A percentile compares a stretch with the other conserved stretches of the same genome.
phyloP scores from a whole-genome alignment of 352 stramenopile species.

The Pythium angustatum region DNA sequence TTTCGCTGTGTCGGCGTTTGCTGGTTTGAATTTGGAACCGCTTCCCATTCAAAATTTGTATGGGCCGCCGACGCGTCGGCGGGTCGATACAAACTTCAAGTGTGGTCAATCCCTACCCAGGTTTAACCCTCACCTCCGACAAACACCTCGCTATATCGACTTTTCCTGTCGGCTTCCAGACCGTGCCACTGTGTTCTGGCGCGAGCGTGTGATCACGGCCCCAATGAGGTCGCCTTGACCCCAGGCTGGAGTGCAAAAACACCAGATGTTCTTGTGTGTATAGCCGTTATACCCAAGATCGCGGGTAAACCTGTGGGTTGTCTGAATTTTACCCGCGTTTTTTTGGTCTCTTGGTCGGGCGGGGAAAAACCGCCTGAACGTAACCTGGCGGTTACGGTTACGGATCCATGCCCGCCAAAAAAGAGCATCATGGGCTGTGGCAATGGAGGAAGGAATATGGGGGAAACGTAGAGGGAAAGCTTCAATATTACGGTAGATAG shows the following conservation, averaged over 20 bases:
- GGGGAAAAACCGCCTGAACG: too few relatives aligned
- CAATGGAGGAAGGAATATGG: too few relatives aligned
- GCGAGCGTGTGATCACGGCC: too few relatives aligned
- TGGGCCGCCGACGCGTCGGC: background rate
- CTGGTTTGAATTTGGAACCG: constrained; percentile 43
- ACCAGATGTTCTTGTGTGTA: too few relatives aligned
- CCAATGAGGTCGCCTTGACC: too few relatives aligned
- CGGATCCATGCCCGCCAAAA: background rate
- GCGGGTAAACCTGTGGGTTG: constrained; percentile 39
- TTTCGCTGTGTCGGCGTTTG: constrained; percentile 42
- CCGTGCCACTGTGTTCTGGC: too few relatives aligned
- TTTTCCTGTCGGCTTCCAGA: too few relatives aligned
- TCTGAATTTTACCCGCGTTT: constrained; percentile 54
- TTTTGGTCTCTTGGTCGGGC: constrained; percentile 18
- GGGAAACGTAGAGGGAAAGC: too few relatives aligned
- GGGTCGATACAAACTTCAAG: constrained; percentile 37
- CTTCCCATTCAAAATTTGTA: constrained; percentile 39
- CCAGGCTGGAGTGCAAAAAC: too few relatives aligned
- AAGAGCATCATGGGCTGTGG: too few relatives aligned
- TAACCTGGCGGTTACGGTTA: constrained; percentile 1
- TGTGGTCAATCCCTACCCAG: constrained; percentile 17
- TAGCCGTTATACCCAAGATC: constrained; percentile 26
- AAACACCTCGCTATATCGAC: constrained; percentile 21
- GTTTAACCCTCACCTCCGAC: background rate
- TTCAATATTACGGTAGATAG: too few relatives aligned